These are phyloP conservation scores for Byssochlamys sp. DNA, from an alignment of 2,329 filamentous ascomycete genomes.

Conservation along the genomic window DNA sequence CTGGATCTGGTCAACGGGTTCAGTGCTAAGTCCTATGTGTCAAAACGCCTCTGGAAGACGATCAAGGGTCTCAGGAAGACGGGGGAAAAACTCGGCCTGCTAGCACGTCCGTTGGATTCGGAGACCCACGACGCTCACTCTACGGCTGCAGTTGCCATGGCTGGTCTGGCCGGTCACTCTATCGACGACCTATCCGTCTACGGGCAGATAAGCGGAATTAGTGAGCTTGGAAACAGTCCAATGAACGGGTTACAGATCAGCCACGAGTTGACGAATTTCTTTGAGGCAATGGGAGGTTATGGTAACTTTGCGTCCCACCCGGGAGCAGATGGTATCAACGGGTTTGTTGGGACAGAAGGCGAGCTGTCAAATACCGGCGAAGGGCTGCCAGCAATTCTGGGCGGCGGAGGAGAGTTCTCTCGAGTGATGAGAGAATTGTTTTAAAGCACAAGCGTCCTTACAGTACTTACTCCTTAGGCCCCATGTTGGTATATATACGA, in stretches of 20 bases:
- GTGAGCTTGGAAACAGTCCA: conserved; percentile 44
- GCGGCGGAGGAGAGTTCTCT: conserved; percentile 50
- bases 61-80: conserved; percentile 55
- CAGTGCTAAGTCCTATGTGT: conserved; percentile 52
- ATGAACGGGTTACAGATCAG: conserved; percentile 51
- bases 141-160: conserved; percentile 56
- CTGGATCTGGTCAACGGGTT: conserved; percentile 55
- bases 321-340: conserved; percentile 29
- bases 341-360: conserved; percentile 28
- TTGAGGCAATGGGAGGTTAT: conserved; percentile 53
- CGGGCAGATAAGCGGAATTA: conserved; percentile 24
- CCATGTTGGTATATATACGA: neutral
- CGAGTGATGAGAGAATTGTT: conserved; percentile 53
- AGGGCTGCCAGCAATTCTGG: conserved; percentile 37
- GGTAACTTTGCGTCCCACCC: conserved; percentile 26
- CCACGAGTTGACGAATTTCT: conserved; percentile 52
- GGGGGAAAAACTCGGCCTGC: conserved; percentile 51
- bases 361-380: conserved; percentile 36
- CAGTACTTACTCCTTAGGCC: neutral
- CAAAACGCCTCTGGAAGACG: conserved; percentile 55
- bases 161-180: conserved; percentile 53
- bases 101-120: conserved; percentile 27
- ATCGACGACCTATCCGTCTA: conserved; percentile 50
- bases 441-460: conserved; percentile 20
- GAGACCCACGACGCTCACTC: conserved; percentile 49